Percentiles rank a stretch among this genome's conserved stretches.
phyloP scores from a whole-genome alignment of 805 yeast genomes.

The Kuraishia ogatae region DNA sequence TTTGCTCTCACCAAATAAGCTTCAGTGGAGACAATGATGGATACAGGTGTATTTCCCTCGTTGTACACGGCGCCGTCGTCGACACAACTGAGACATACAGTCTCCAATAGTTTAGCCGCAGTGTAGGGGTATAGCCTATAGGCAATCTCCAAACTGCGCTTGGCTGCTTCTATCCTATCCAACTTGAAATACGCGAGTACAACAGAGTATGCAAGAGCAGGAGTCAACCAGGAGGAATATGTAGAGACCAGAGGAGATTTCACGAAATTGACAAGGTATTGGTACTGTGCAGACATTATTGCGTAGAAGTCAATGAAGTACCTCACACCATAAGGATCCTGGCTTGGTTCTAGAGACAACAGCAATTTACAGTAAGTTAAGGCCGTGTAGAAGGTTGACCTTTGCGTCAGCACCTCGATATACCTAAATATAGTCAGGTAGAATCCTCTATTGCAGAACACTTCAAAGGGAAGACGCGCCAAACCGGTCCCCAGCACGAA shows the following conservation, averaged over 20 bases:
- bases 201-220: constrained; percentile 59
- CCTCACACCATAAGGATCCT: constrained; percentile 80
- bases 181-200: constrained; percentile 52
- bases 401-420: constrained; percentile 59
- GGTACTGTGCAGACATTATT: constrained; percentile 52
- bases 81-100: constrained; percentile 28
- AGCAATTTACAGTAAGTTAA: constrained; percentile 65
- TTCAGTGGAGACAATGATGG: constrained; percentile 34
- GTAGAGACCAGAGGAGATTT: constrained; percentile 47
- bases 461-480: constrained; percentile 67
- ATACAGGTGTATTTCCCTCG: neutral
- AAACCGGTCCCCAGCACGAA: constrained; percentile 50
- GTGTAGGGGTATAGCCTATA: constrained; percentile 49
- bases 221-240: constrained; percentile 61
- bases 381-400: constrained; percentile 74
- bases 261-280: constrained; percentile 50
- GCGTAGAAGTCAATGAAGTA: constrained; percentile 78
- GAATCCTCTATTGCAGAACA: constrained; percentile 68
- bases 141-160: constrained; percentile 36
- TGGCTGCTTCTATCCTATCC: constrained; percentile 33
- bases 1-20: constrained; percentile 53
- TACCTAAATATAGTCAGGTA: constrained; percentile 68
- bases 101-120: constrained; percentile 39
- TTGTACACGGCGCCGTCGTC: constrained; percentile 21
- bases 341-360: constrained; percentile 58